These are phyloP conservation scores for Histomonas meleagridis DNA, from an alignment of 208 protist genomes.

Conservation along the genomic window DNA sequence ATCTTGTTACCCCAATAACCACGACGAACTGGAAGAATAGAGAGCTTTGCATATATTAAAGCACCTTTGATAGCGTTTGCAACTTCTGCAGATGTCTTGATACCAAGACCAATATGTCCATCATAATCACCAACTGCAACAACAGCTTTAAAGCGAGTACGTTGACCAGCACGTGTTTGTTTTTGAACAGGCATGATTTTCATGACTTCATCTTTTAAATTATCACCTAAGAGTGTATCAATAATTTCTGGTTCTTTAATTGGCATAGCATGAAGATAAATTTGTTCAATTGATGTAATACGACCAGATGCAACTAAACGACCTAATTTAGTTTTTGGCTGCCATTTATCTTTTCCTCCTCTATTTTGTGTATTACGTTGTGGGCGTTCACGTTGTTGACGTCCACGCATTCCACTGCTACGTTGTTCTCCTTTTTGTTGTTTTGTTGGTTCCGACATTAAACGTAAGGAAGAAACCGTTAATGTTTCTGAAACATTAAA, in stretches of 20 bases:
- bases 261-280: constrained; percentile 95
- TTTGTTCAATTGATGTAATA: constrained; percentile 87
- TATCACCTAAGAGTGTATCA: constrained; percentile 80
- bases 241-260: constrained; percentile 99
- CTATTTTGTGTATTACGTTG: constrained; percentile 34
- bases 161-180: constrained; percentile 95
- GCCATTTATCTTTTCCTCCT: constrained; percentile 81
- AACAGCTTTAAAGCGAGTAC: constrained; percentile 97
- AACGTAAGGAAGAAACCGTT: too few species aligned
- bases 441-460: too few species aligned
- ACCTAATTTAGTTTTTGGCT: constrained; percentile 94
- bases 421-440: background rate
- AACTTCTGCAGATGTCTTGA: constrained; percentile 94
- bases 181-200: constrained; percentile 98
- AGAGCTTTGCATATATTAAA: constrained; percentile 88
- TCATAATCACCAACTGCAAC: constrained; percentile 91
- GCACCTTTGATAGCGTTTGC: constrained; percentile 91
- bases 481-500: too few species aligned
- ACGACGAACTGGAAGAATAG: constrained; percentile 86
- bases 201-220: constrained; percentile 86
- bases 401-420: background rate
- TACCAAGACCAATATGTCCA: constrained; percentile 91
- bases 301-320: constrained; percentile 78
- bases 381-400: constrained; percentile 28
- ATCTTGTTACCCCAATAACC: constrained; percentile 98